Base-by-base conservation (phyloP, 257 asterid genomes). In the Buddleja alternifolia region DNA sequence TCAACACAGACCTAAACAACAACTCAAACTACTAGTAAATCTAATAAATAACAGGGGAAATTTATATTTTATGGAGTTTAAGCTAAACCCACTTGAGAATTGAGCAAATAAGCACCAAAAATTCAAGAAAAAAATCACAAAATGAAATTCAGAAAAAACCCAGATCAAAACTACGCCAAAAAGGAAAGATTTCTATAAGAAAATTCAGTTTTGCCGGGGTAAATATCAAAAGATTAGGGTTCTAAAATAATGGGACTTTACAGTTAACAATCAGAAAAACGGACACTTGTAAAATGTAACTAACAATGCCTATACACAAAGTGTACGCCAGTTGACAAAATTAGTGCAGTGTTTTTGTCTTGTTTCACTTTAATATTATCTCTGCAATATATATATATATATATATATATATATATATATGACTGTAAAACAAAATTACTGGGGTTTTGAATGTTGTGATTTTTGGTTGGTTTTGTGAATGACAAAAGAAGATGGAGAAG, bases 11-110 rank as follows among this genome's bases (percentile, higher is more conserved):
- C 55, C 80, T 45, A 63, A 52, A 50, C 25, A 39, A 40, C 55
- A 47, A 73, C 52, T 17, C 70, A 67, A 63, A 41, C 46, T 47
- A 44, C 34, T 15, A 47, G 23, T 14, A 48, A 63, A 42, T 52
- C 23, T 9, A 57, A 51, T 37, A 52, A 47, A 56, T 47, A 19
- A 23, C 39, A 44, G 66, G 7, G 37, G 42, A 37, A 25, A 8
- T 52, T 19, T 53, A 73, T 56, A 19, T 20, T 20, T 17, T 59
- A 29, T 29, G 48, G 60, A 65, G n/a, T 39, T 71, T 4, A 39
- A 60, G 62, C 71, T 29, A 75, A 56, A 59, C 73, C 60, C 62
- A 39, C 51, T 45, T 58, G 73, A 73, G 11, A 69, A 70, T 64
- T 19, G 48, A 50, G 73, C 73, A 61, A 40, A 47, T 20, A 25